These are phyloP conservation scores for Cyclotella cryptica DNA, from an alignment of 108 stramenopile genomes.

Conservation along the genomic window DNA sequence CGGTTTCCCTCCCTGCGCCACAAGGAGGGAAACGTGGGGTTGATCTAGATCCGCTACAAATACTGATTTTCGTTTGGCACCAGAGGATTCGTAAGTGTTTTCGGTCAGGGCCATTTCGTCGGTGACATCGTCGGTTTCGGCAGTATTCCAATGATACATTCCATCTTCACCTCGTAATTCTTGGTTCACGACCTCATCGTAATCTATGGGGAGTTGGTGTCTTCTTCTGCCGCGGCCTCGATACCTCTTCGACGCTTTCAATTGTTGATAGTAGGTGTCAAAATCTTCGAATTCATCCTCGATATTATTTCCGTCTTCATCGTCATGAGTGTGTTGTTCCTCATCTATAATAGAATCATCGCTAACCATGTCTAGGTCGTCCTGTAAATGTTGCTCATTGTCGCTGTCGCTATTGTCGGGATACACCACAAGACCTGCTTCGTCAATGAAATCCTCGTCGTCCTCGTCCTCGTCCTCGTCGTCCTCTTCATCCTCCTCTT, in stretches of 20 bases:
- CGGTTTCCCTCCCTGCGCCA: slow-evolving; percentile 80
- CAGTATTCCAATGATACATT: slow-evolving; percentile 54
- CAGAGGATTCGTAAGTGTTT: slow-evolving; percentile 11
- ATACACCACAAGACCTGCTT: slow-evolving; percentile 13
- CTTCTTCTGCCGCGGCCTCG: slow-evolving; percentile 16
- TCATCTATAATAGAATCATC: neutral
- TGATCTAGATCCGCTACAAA: slow-evolving; percentile 81
- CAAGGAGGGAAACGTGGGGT: slow-evolving; percentile 71
- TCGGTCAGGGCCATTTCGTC: slow-evolving; percentile 21
- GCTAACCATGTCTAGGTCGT: no score
- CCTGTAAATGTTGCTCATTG: slow-evolving; percentile 35
- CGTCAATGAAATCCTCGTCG: slow-evolving; percentile 21
- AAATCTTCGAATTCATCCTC: slow-evolving; percentile 51
- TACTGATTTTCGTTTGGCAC: slow-evolving; percentile 63
- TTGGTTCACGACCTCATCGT: slow-evolving; percentile 45
- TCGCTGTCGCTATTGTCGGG: slow-evolving; percentile 26
- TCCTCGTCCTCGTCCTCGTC: slow-evolving; percentile 44
- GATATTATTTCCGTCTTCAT: slow-evolving; percentile 11
- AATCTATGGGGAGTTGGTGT: slow-evolving; percentile 29
- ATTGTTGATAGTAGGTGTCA: slow-evolving; percentile 33
- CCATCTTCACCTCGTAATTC: slow-evolving; percentile 48
- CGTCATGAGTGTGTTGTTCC: neutral
- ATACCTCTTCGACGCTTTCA: slow-evolving; percentile 28
- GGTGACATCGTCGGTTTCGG: slow-evolving; percentile 22
- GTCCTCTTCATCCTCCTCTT: slow-evolving; percentile 56